phyloP scores from a whole-genome alignment of 345 rosid genomes.

The Draba incana region DNA sequence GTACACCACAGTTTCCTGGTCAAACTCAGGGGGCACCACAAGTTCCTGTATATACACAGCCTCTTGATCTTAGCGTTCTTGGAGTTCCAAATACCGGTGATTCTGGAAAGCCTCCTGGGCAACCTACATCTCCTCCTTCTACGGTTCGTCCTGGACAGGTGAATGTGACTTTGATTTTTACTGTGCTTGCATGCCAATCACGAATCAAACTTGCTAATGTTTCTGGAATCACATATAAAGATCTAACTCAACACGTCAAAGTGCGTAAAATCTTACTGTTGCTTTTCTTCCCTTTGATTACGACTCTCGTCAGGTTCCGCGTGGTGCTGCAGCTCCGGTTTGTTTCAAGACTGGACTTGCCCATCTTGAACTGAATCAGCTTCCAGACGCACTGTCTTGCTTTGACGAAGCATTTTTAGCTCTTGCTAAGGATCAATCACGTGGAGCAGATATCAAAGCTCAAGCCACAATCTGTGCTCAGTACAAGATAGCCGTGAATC shows the following conservation, averaged over 20 bases:
- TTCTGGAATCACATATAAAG: neutral
- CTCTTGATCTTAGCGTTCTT: constrained; percentile 92
- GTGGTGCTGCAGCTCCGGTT: constrained; percentile 87
- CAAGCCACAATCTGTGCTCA: constrained; percentile 98
- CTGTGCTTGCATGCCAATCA: constrained; percentile 5
- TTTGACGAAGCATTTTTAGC: constrained; percentile 97
- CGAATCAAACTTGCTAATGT: constrained; percentile 8
- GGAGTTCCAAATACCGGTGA: constrained; percentile 71
- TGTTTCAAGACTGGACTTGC: constrained; percentile 96
- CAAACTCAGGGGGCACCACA: constrained; percentile 51
- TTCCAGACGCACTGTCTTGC: constrained; percentile 93
- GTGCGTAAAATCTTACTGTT: constrained; percentile 21
- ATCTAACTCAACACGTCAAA: neutral
- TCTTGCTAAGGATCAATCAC: constrained; percentile 92
- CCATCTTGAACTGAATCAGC: constrained; percentile 98
- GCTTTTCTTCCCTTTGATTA: constrained; percentile 2
- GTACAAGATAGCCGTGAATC: constrained; percentile 93
- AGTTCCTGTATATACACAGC: constrained; percentile 61
- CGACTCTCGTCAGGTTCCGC: constrained; percentile 65
- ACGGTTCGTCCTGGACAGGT: constrained; percentile 98
- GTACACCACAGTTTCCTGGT: constrained; percentile 50
- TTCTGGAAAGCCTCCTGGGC: constrained; percentile 64
- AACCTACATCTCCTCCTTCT: constrained; percentile 58
- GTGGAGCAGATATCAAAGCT: constrained; percentile 94
- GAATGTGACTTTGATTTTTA: constrained; percentile 11